phyloP scores from a whole-genome alignment of 768 basidiomycete species.

The Pleurotus tuoliensis region DNA sequence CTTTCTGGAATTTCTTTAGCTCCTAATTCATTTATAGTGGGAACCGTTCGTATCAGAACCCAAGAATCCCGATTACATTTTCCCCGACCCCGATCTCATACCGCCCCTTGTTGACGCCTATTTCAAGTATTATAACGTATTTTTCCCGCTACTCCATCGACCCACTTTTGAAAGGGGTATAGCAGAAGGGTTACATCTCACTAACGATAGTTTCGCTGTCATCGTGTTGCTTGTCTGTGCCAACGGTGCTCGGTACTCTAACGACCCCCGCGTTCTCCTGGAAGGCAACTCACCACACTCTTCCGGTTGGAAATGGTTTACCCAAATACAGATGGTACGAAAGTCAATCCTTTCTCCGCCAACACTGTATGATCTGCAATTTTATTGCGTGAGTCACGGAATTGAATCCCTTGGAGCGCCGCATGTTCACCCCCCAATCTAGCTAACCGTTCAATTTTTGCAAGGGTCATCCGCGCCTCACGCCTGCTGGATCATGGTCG shows the following conservation, averaged over 20 bases:
- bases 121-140: slow-evolving; percentile 52
- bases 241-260: slow-evolving; percentile 32
- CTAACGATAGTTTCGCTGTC: slow-evolving; percentile 41
- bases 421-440: not conserved
- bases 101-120: slow-evolving; percentile 56
- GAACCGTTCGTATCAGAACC: slow-evolving; percentile 18
- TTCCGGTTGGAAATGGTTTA: slow-evolving; percentile 64
- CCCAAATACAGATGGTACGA: slow-evolving; percentile 61
- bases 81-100: slow-evolving; percentile 54
- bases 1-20: not conserved
- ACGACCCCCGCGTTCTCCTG: slow-evolving; percentile 59
- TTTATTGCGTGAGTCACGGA: slow-evolving; percentile 44
- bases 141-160: slow-evolving; percentile 68
- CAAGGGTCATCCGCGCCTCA: slow-evolving; percentile 48
- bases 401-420: not conserved
- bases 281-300: slow-evolving; percentile 36
- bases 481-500: slow-evolving; percentile 59
- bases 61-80: slow-evolving; percentile 30
- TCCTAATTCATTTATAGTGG: slow-evolving; percentile 24
- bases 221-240: slow-evolving; percentile 44
- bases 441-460: slow-evolving; percentile 48
- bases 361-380: slow-evolving; percentile 70
- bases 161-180: slow-evolving; percentile 60
- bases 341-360: slow-evolving; percentile 56
- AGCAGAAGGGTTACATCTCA: slow-evolving; percentile 43